A percentile compares a stretch with the other conserved stretches of the same genome.
phyloP scores from a whole-genome alignment of 345 rosid species.

The Citrus maxima region DNA sequence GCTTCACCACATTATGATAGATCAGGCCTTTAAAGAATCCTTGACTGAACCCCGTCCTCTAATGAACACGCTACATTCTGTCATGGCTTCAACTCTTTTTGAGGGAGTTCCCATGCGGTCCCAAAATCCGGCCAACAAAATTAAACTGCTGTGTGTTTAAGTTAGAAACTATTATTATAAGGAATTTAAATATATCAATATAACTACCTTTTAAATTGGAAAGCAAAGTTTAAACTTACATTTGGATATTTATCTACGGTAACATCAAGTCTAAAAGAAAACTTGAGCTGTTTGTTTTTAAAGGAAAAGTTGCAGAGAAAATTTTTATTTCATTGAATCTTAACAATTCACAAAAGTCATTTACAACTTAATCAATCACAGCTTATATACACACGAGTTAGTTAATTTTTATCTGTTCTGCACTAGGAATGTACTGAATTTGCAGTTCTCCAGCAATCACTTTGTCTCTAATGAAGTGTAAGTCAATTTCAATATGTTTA shows the following conservation, averaged over 20 bases:
- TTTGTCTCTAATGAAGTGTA: too few species aligned
- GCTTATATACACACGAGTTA: too few species aligned
- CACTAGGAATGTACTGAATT: too few species aligned
- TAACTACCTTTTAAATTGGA: not conserved
- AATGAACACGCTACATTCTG: constrained; percentile 79
- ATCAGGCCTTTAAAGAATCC: constrained; percentile 70
- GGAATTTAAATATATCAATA: not conserved
- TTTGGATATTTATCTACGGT: constrained; percentile 87
- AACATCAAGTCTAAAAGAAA: constrained; percentile 91
- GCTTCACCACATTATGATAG: constrained; percentile 5
- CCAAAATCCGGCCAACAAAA: constrained; percentile 91
- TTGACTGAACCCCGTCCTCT: constrained; percentile 92
- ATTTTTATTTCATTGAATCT: too few species aligned
- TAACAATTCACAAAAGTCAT: too few species aligned
- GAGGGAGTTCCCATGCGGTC: constrained; percentile 92
- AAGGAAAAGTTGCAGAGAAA: too few species aligned
- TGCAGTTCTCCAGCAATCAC: too few species aligned
- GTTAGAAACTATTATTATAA: constrained; percentile 24
- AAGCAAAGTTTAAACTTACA: constrained; percentile 38
- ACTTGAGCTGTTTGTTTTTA: too few species aligned
- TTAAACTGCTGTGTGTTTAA: constrained; percentile 55
- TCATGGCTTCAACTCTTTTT: constrained; percentile 85
- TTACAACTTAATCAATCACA: too few species aligned
- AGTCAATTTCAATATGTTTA: too few species aligned
- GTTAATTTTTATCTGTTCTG: too few species aligned